These are phyloP conservation scores for Geopyxis carbonaria DNA, from an alignment of 495 filamentous ascomycete genomes.

Conservation along the genomic window DNA sequence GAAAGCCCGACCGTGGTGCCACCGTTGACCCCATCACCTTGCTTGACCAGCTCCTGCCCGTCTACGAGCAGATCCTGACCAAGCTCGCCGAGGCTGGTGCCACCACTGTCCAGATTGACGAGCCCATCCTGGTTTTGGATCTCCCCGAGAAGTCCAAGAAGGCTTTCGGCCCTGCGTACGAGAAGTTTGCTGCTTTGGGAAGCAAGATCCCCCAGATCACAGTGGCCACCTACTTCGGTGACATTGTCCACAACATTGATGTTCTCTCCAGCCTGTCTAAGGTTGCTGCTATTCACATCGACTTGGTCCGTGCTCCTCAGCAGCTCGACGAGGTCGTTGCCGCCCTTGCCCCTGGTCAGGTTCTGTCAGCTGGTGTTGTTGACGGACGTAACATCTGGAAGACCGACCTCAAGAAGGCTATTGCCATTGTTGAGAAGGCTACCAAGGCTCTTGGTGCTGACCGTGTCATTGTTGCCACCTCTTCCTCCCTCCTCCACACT, in stretches of 20 bases:
- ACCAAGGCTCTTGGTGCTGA: constrained; percentile 89
- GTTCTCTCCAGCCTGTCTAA: constrained; percentile 50
- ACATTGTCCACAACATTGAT: constrained; percentile 96
- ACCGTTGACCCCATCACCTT: constrained; percentile 80
- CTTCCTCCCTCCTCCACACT: constrained; percentile 90
- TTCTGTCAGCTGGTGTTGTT: constrained; percentile 85
- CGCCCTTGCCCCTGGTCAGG: constrained; percentile 66
- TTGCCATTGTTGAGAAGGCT: constrained; percentile 72
- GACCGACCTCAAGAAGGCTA: constrained; percentile 85
- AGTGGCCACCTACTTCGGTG: constrained; percentile 95
- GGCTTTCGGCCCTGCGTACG: constrained; percentile 95
- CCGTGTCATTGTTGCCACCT: constrained; percentile 87
- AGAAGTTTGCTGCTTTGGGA: constrained; percentile 62
- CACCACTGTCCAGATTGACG: constrained; percentile 91
- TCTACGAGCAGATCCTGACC: constrained; percentile 77
- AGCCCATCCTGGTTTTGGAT: constrained; percentile 90
- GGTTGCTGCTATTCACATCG: constrained; percentile 73
- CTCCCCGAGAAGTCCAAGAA: constrained; percentile 71
- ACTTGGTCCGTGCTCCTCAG: constrained; percentile 92
- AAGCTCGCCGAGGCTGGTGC: constrained; percentile 91
- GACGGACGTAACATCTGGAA: constrained; percentile 99
- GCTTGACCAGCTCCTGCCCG: constrained; percentile 74
- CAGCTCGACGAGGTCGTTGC: constrained; percentile 68
- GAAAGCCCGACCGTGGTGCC: constrained; percentile 91
- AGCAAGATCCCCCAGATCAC: constrained; percentile 61